Conservation (phyloP, 306 rosid genomes). For the Sophora flavescens region DNA sequence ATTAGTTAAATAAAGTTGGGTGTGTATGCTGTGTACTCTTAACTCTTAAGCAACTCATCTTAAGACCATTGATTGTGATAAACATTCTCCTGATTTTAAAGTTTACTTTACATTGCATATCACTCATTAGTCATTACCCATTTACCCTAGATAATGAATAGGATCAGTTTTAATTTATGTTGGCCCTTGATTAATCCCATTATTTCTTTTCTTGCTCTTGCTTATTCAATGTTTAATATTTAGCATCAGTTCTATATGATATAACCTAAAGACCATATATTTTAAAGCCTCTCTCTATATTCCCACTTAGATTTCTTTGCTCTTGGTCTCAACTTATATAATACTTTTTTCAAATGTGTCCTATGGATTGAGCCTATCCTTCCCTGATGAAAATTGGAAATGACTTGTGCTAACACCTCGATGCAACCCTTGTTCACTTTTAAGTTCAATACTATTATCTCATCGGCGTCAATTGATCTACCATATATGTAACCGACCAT, state of each 20-base stretch:
- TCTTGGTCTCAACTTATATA: constrained; percentile 22
- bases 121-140: neutral
- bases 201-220: constrained; percentile 3
- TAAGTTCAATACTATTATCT: neutral
- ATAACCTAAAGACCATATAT: neutral
- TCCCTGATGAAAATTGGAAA: neutral
- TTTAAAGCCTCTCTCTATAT: constrained; percentile 17
- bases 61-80: neutral
- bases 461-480: constrained; percentile 10
- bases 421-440: neutral
- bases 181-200: neutral
- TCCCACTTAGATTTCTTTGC: constrained; percentile 22
- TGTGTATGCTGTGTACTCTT: neutral
- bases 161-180: neutral
- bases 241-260: constrained; percentile 20
- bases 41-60: neutral
- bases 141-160: constrained; percentile 7
- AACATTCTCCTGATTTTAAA: neutral
- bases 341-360: constrained; percentile 5
- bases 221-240: constrained; percentile 11
- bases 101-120: neutral
- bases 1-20: constrained; percentile 21
- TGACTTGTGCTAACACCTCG: neutral
- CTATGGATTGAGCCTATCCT: neutral
- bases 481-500: neutral